These are phyloP conservation scores for Clitopilus passeckerianus DNA, from an alignment of 768 basidiomycete genomes.

Conservation along the genomic window DNA sequence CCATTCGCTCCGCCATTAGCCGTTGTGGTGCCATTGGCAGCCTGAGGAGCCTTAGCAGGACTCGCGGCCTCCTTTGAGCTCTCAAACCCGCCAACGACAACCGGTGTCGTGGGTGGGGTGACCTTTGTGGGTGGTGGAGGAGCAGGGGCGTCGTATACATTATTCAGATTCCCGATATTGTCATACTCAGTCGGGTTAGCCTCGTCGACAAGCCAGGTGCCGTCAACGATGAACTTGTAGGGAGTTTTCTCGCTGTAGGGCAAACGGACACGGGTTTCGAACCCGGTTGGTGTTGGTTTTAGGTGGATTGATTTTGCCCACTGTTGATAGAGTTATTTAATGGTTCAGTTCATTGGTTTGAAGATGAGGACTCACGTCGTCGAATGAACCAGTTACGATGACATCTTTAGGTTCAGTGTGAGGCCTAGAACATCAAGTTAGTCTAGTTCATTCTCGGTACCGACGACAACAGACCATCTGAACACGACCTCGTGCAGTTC, in stretches of 20 bases:
- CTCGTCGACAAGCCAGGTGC: conserved; percentile 51
- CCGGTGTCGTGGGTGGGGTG: conserved; percentile 1
- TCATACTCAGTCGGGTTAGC: conserved; percentile 60
- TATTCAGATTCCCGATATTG: conserved; percentile 63
- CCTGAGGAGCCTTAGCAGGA: conserved; percentile 1
- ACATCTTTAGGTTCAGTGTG: conserved; percentile 49
- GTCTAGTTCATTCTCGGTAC: background rate
- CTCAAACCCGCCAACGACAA: conserved; percentile 7
- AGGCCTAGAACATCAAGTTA: conserved; percentile 40
- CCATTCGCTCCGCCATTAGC: background rate
- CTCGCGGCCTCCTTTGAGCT: background rate
- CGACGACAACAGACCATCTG: conserved; percentile 35
- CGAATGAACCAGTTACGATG: conserved; percentile 74
- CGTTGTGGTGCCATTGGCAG: background rate
- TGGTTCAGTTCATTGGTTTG: conserved; percentile 4
- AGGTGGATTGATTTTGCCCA: conserved; percentile 60
- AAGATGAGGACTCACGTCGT: conserved; percentile 65
- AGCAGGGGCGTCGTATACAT: conserved; percentile 52
- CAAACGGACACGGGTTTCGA: conserved; percentile 46
- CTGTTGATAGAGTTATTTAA: conserved; percentile 24
- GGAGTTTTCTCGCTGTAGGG: conserved; percentile 59
- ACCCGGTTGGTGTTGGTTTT: conserved; percentile 47
- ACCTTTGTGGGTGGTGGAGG: conserved; percentile 25
- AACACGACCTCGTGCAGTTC: conserved; percentile 42
- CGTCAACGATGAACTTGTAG: conserved; percentile 84